phyloP scores from a whole-genome alignment of 306 rosid genomes.

The Dicorynia guianensis region DNA sequence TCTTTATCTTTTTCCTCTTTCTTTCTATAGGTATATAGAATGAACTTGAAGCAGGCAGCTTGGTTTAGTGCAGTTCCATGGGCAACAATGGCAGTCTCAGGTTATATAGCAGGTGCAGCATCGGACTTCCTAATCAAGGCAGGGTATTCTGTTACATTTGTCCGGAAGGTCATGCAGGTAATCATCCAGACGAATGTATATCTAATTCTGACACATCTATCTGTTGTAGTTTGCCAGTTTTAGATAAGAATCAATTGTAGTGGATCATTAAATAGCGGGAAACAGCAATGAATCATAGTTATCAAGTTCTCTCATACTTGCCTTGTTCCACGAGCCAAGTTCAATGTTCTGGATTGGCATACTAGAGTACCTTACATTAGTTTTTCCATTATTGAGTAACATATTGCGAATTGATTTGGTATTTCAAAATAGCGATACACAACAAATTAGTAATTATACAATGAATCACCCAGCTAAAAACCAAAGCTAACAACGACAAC shows the following conservation, averaged over 20 bases:
- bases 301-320: too few species aligned
- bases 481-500: background rate
- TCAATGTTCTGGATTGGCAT: too few species aligned
- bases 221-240: background rate
- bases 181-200: constrained; percentile 1
- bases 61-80: constrained; percentile 98
- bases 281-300: background rate
- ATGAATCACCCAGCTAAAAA: background rate
- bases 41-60: constrained; percentile 93
- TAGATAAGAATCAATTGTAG: background rate
- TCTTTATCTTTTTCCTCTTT: background rate
- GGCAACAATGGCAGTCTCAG: constrained; percentile 94
- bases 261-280: constrained; percentile 29
- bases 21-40: constrained; percentile 69
- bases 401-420: too few species aligned
- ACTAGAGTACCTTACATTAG: too few species aligned
- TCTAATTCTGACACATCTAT: background rate
- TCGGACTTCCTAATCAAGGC: constrained; percentile 76
- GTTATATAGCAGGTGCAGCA: constrained; percentile 76
- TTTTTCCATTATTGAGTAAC: too few species aligned
- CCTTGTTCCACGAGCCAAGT: too few species aligned
- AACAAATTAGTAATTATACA: too few species aligned
- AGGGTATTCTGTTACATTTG: constrained; percentile 75
- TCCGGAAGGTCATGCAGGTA: constrained; percentile 94
- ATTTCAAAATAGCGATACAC: too few species aligned